phyloP scores from a whole-genome alignment of 805 yeast species.

The Vanderwaltozyma yarrowii region DNA sequence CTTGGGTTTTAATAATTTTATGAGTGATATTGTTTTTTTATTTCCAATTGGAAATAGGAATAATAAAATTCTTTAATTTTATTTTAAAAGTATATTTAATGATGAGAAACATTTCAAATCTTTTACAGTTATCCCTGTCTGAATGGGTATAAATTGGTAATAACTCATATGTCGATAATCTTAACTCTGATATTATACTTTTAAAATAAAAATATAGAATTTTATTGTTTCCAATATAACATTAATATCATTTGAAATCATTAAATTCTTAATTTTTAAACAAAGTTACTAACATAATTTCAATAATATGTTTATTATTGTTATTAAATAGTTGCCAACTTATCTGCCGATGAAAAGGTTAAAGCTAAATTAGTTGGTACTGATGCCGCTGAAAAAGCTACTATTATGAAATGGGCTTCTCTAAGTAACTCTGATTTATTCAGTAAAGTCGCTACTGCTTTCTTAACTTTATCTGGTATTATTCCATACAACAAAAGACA shows the following conservation, averaged over 20 bases:
- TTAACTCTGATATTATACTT: conserved; percentile 19
- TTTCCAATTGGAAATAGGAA: not conserved
- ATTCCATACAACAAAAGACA: conserved; percentile 72
- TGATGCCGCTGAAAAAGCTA: conserved; percentile 47
- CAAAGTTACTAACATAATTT: conserved; percentile 3
- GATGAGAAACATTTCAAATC: conserved; percentile 25
- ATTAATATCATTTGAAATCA: not conserved
- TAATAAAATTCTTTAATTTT: not conserved
- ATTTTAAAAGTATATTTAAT: conserved; percentile 7
- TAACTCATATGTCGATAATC: conserved; percentile 26
- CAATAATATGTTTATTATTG: not conserved
- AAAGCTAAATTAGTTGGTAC: conserved; percentile 47
- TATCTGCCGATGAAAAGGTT: conserved; percentile 29
- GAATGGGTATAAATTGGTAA: conserved; percentile 27
- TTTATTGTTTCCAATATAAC: no score
- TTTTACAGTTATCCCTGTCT: conserved; percentile 33
- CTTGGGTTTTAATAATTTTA: not conserved
- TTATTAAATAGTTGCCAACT: conserved; percentile 3
- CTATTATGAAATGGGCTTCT: conserved; percentile 67
- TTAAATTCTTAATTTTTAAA: no score
- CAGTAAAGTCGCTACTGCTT: conserved; percentile 35
- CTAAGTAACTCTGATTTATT: conserved; percentile 61
- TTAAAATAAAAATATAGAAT: not conserved
- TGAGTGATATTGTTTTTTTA: not conserved
- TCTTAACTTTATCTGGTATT: conserved; percentile 50